Conservation (phyloP, 1,139 yeast genomes). For the Petasospora fabianii region DNA sequence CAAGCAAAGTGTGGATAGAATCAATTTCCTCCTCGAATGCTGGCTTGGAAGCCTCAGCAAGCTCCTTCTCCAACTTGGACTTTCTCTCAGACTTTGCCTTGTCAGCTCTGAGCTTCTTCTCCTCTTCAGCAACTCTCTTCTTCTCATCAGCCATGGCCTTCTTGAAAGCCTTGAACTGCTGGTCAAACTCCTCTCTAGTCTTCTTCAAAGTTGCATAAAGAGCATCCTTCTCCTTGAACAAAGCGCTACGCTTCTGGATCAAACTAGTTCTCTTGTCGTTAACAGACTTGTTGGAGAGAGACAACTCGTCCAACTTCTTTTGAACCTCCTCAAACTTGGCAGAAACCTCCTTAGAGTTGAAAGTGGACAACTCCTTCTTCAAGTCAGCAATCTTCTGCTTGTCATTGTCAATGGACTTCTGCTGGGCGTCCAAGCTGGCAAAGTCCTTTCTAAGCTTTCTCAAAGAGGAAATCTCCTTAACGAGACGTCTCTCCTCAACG, state of each 20-base stretch:
- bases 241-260: slow-evolving; percentile 61
- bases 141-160: slow-evolving; percentile 65
- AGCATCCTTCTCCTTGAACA: slow-evolving; percentile 68
- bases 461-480: slow-evolving; percentile 82
- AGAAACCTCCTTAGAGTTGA: slow-evolving; percentile 61
- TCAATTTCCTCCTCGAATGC: slow-evolving; percentile 78
- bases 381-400: slow-evolving; percentile 72
- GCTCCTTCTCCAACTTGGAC: slow-evolving; percentile 62
- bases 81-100: slow-evolving; percentile 61
- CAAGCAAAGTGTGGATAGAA: slow-evolving; percentile 67
- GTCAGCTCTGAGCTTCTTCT: slow-evolving; percentile 49
- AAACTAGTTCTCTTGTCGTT: slow-evolving; percentile 64
- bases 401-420: slow-evolving; percentile 77
- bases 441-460: slow-evolving; percentile 83
- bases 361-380: slow-evolving; percentile 60
- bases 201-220: slow-evolving; percentile 60
- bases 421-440: slow-evolving; percentile 68
- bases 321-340: slow-evolving; percentile 52
- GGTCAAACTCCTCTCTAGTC: slow-evolving; percentile 65
- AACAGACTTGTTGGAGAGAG: slow-evolving; percentile 58
- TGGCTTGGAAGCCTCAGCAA: slow-evolving; percentile 71
- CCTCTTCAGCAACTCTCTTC: slow-evolving; percentile 68
- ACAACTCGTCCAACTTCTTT: slow-evolving; percentile 56
- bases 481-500: slow-evolving; percentile 85
- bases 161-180: slow-evolving; percentile 67